Evolutionary conservation across 495 filamentous ascomycete genomes (phyloP).

Genomic region (Penicillium coffeae): DNA sequence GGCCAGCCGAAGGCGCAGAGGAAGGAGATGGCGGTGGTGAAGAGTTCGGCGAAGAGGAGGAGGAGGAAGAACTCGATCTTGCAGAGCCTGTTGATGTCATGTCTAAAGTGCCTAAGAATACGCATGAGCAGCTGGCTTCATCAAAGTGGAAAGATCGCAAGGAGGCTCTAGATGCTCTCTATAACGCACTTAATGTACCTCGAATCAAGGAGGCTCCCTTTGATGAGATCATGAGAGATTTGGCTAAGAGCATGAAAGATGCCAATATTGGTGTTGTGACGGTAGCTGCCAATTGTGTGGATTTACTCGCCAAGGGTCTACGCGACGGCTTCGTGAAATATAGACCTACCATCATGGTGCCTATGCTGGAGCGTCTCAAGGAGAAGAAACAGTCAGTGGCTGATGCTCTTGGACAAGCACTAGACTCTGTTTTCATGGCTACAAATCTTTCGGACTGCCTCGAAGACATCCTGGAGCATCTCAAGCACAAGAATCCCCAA

Average conservation of each 20-base stretch:
- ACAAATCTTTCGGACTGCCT: conserved; percentile 78
- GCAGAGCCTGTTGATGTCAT: conserved; percentile 86
- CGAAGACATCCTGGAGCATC: conserved; percentile 80
- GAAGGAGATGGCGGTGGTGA: conserved; percentile 52
- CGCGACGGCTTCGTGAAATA: conserved; percentile 77
- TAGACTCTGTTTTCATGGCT: conserved; percentile 81
- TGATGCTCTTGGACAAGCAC: conserved; percentile 77
- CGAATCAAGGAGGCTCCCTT: conserved; percentile 89
- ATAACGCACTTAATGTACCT: conserved; percentile 74
- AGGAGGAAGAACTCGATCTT: conserved; percentile 78
- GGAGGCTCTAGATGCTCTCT: conserved; percentile 83
- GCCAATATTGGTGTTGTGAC: conserved; percentile 95
- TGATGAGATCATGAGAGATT: conserved; percentile 70
- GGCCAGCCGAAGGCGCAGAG: conserved; percentile 48
- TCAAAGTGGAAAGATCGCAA: conserved; percentile 99
- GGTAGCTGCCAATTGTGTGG: conserved; percentile 89
- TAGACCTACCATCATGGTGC: conserved; percentile 69
- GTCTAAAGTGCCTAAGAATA: conserved; percentile 76
- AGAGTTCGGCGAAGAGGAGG: conserved; percentile 66
- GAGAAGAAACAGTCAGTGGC: conserved; percentile 92
- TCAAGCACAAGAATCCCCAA: conserved; percentile 94
- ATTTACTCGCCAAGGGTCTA: conserved; percentile 85
- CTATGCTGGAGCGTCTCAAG: conserved; percentile 92
- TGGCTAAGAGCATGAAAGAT: conserved; percentile 98
- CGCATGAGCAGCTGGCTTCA: conserved; percentile 76